Conservation (phyloP, 129 eudicot genomes). For the Cynara cardunculus region DNA sequence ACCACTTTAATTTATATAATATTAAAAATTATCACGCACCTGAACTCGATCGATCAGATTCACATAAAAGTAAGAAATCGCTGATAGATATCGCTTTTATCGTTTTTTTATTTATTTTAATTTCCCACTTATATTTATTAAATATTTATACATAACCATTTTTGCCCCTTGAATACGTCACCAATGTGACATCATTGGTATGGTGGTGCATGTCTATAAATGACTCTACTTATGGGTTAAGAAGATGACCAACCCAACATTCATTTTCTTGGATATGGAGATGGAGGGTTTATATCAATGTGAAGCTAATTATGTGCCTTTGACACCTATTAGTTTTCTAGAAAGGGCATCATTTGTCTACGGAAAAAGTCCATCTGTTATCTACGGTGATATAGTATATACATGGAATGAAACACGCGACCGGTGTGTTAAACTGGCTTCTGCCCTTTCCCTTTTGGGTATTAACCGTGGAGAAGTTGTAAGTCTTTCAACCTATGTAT, state of each 20-base stretch:
- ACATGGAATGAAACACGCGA: constrained; percentile 45
- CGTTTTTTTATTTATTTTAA: neutral
- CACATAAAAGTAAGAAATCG: neutral
- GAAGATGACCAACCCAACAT: constrained; percentile 2
- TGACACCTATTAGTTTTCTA: constrained; percentile 51
- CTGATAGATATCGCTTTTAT: neutral
- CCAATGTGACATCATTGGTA: neutral
- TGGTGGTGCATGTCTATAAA: constrained; percentile 1
- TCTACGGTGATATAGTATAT: constrained; percentile 24
- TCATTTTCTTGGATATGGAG: constrained; percentile 5
- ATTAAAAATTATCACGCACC: neutral
- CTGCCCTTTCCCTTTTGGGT: constrained; percentile 36
- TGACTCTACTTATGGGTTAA: neutral
- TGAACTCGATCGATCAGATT: neutral
- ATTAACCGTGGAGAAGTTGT: constrained; percentile 32
- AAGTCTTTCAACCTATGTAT: constrained; percentile 16
- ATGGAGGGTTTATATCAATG: constrained; percentile 41
- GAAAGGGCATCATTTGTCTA: constrained; percentile 50
- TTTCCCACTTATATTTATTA: neutral
- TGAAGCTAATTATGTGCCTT: constrained; percentile 46
- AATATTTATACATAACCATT: neutral
- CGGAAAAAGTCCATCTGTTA: constrained; percentile 27
- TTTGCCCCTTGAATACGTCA: neutral
- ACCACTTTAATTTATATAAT: constrained; percentile 5
- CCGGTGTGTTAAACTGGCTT: constrained; percentile 53